Evolutionary conservation across 2,329 filamentous ascomycete genomes (phyloP).

Genomic region (Aspergillus tanneri): DNA sequence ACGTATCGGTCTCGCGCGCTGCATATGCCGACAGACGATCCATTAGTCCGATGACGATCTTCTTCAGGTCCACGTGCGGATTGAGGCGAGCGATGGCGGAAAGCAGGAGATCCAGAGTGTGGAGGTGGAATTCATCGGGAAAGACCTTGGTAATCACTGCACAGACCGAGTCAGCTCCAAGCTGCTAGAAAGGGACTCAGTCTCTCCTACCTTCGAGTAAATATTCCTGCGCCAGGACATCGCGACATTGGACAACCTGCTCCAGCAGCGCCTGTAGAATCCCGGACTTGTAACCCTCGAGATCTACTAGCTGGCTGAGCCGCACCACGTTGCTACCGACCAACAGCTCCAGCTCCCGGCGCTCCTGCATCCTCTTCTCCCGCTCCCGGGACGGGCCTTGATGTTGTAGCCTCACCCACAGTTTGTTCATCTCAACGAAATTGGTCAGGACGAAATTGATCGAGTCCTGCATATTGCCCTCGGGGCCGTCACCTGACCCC

Average conservation of each 20-base stretch:
- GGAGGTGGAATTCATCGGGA: slow-evolving; percentile 95
- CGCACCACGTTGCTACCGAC: slow-evolving; percentile 96
- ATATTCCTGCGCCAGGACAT: slow-evolving; percentile 96
- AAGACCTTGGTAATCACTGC: slow-evolving; percentile 96
- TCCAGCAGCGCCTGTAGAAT: slow-evolving; percentile 88
- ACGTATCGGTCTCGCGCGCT: slow-evolving; percentile 75
- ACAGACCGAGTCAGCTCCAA: slow-evolving; percentile 14
- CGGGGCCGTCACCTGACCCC: slow-evolving; percentile 81
- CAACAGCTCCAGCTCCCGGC: slow-evolving; percentile 90
- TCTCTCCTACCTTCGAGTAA: slow-evolving; percentile 67
- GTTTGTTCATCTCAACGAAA: slow-evolving; percentile 99
- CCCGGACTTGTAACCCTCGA: slow-evolving; percentile 87
- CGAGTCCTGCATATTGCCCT: slow-evolving; percentile 93
- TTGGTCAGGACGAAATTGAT: slow-evolving; percentile 98
- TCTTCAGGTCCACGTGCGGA: slow-evolving; percentile 95
- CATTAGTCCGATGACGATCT: slow-evolving; percentile 97
- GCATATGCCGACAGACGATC: slow-evolving; percentile 92
- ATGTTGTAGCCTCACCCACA: slow-evolving; percentile 96
- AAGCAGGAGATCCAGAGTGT: slow-evolving; percentile 92
- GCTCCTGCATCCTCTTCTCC: slow-evolving; percentile 88
- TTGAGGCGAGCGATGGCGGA: slow-evolving; percentile 90
- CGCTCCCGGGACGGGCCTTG: slow-evolving; percentile 94
- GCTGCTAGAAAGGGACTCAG: not conserved
- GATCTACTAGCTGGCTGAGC: slow-evolving; percentile 89
- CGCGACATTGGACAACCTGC: slow-evolving; percentile 95